A percentile compares a stretch with the other conserved stretches of the same genome.
Evolutionary conservation across 208 protist genomes (phyloP).

Genomic region (Acanthamoeba lenticulata): DNA sequence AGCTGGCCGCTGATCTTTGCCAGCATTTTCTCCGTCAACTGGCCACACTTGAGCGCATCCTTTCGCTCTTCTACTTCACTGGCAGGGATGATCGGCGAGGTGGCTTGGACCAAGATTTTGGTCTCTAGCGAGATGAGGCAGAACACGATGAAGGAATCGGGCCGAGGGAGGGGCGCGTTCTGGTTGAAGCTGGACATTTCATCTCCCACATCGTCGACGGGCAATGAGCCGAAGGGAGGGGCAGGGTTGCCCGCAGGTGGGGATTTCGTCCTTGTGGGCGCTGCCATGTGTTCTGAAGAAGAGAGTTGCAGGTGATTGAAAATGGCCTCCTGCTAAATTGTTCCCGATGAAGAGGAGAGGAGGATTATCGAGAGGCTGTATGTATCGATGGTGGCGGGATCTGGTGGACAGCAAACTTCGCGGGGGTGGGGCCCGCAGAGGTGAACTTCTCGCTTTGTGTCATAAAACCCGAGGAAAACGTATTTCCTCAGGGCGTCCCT

Average conservation of each 20-base stretch:
- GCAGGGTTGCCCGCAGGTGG: neutral
- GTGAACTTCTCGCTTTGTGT: too few relatives aligned
- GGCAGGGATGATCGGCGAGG: neutral
- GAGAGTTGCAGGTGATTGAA: neutral
- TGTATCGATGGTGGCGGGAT: too few relatives aligned
- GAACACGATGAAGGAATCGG: conserved; percentile 47
- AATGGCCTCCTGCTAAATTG: too few relatives aligned
- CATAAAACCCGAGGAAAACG: too few relatives aligned
- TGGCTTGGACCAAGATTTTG: conserved; percentile 27
- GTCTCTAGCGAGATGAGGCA: conserved; percentile 19
- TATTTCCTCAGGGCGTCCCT: too few relatives aligned
- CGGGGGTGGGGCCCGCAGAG: too few relatives aligned
- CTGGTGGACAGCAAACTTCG: too few relatives aligned
- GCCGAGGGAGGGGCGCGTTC: neutral
- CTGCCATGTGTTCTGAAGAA: neutral
- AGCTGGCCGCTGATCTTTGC: conserved; percentile 59
- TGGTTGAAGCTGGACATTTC: neutral
- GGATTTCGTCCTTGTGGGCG: neutral
- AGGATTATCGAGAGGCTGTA: too few relatives aligned
- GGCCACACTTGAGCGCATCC: conserved; percentile 57
- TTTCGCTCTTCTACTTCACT: conserved; percentile 29
- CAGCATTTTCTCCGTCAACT: conserved; percentile 60
- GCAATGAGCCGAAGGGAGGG: neutral
- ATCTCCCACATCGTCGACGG: neutral
- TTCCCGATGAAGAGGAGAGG: too few relatives aligned